phyloP scores from a whole-genome alignment of 805 yeast species.

The Wickerhamiella allomyrinae region DNA sequence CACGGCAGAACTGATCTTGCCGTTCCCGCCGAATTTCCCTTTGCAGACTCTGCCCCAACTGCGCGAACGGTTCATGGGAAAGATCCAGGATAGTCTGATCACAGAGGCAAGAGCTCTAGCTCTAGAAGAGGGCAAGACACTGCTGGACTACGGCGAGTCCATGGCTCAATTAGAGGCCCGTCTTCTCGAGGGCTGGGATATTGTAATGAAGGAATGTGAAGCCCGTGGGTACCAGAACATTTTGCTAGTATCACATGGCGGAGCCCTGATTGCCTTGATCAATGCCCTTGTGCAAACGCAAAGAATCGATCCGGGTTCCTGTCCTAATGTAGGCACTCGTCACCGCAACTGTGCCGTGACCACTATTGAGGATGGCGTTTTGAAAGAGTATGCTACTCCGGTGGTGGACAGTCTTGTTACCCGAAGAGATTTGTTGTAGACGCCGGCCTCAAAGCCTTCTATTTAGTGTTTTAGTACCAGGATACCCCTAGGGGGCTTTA shows the following conservation, averaged over 20 bases:
- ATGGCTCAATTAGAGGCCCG: conserved; percentile 6
- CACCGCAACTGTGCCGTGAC: conserved; percentile 16
- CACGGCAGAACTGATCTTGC: conserved; percentile 15
- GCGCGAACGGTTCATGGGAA: conserved; percentile 18
- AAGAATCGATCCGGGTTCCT: neutral
- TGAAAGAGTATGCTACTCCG: conserved; percentile 9
- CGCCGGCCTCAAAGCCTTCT: too few species aligned
- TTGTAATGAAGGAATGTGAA: neutral
- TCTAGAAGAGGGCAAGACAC: conserved; percentile 3
- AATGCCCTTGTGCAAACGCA: conserved; percentile 1
- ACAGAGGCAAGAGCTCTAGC: conserved; percentile 9
- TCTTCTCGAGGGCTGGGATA: conserved; percentile 7
- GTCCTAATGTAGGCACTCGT: neutral
- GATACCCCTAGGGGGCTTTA: too few species aligned
- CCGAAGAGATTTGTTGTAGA: neutral
- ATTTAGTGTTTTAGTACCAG: too few species aligned
- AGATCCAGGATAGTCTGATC: conserved; percentile 12
- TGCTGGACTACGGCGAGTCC: conserved; percentile 15
- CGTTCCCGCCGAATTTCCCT: conserved; percentile 1
- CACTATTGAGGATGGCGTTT: conserved; percentile 8
- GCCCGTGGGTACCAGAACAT: conserved; percentile 5
- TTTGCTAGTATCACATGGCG: conserved; percentile 18
- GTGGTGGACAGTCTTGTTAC: conserved; percentile 3
- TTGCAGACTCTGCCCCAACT: conserved; percentile 4
- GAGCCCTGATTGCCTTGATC: conserved; percentile 13